Base-by-base conservation (phyloP, 768 basidiomycete genomes). In the Mycena rosella region DNA sequence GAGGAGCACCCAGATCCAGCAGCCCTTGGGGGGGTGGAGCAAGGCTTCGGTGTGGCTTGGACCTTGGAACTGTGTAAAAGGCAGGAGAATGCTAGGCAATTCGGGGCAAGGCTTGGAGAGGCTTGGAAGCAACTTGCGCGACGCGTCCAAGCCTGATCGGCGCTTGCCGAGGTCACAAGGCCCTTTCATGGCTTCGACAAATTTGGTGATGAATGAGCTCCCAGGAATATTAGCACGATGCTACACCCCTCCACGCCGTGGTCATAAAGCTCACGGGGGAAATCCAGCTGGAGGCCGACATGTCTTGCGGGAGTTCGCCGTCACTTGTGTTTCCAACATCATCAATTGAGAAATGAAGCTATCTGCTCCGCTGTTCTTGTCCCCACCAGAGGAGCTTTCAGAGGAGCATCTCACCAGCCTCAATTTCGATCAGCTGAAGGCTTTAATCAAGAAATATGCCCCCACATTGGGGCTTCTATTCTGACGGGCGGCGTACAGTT, bases 221-320 rank as follows among this genome's bases (percentile, higher is more conserved):
- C 70, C 70, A 4, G 44, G 56, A 24, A 75, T 75, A 36, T 48
- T 75, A 2, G 47, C 58, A n/a, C 24, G 64, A 32, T 75, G 73
- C 47, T 49, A 49, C 14, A 6, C 27, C n/a, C 70, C 72, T 63
- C 61, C 69, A 7, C 48, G 20, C 9, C 7, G 38, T 3, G 15
- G 9, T 17, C 32, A 34, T 13, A 34, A 34, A 65, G 63, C 14
- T 42, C 26, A 13, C 26, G 67, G 56, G 38, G 58, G 22, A 34
- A 40, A 10, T 44, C 59, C 54, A 44, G 49, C 9, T 24, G 63
- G 56, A 20, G 63, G 40, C 15, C 51, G 63, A 0, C 34, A n/a
- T 27, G 32, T 34, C n/a, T 54, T 72, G 36, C 60, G 64, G 10
- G 62, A 63, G 0, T 74, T 74, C 6, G 56, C 56, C 59, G 57